A percentile compares a stretch with the other conserved stretches of the same genome.
phyloP scores from a whole-genome alignment of 2,329 filamentous ascomycete species.

The Nemania abortiva region DNA sequence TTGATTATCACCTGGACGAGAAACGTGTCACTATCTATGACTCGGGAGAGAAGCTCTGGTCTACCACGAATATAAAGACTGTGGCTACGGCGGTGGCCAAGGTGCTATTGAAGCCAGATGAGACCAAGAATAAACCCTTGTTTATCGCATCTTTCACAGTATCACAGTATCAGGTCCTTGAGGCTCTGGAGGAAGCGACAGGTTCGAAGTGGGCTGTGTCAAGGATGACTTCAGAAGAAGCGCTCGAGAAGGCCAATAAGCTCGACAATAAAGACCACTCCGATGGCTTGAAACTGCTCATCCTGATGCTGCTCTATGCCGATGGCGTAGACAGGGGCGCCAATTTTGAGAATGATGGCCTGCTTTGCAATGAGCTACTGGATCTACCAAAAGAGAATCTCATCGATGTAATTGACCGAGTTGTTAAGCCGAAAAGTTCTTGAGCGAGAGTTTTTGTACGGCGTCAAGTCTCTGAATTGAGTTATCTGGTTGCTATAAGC shows the following conservation, averaged over 20 bases:
- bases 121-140: background rate
- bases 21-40: too few species aligned
- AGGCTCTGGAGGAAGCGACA: background rate
- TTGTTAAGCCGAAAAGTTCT: constrained; percentile 5
- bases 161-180: background rate
- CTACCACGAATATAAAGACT: too few species aligned
- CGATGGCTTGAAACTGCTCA: background rate
- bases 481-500: background rate
- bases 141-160: background rate
- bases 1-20: too few species aligned
- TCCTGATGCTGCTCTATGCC: constrained; percentile 4
- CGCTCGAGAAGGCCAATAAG: background rate
- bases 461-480: background rate
- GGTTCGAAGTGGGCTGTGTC: too few species aligned
- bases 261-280: background rate
- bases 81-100: background rate
- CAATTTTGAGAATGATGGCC: background rate
- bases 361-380: constrained; percentile 4
- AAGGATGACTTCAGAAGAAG: background rate
- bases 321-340: background rate
- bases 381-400: background rate
- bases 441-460: background rate
- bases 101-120: background rate
- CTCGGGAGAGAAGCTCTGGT: too few species aligned
- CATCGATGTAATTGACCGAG: background rate